Base-by-base conservation (phyloP, 75 land plant species). In the Cryptomeria japonica region DNA sequence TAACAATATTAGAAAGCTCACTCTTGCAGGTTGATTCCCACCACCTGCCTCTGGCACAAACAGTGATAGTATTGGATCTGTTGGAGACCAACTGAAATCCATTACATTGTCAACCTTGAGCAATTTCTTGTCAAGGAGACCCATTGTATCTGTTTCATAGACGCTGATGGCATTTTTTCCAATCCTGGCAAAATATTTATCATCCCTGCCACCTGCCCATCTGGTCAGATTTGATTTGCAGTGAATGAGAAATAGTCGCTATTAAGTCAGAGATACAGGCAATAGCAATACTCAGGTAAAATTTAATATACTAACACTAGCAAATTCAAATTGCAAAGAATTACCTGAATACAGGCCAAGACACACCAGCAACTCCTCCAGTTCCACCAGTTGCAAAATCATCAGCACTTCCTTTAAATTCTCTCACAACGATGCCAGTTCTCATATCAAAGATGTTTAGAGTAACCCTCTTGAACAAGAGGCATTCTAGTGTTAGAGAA, bases 11-110 rank as follows among this genome's bases (percentile, higher is more conserved):
- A 44, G n/a, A 34, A 38, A 13, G 86, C 96, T 90, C 89, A 96
- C 98, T 93, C 95, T 97, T 32, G 99, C 99, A 93, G 98, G 99
- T 86, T 97, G 99, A 83, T 97, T 97, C 18, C 99, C 99, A 86
- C 99, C 97, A 87, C 96, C 95, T n/a, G 93, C 91, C 87, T 97
- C 99, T 51, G 99, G 99, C 89, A 95, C 99, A 96, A 93, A 97
- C 49, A 94, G 90, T 1, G 99, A 93, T 53, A 97, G 88, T 42
- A 97, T 94, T 5, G 99, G 96, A 89, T 97, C 99, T n/a, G 95
- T 93, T 18, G 98, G 99, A 39, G 99, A 98, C 99, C 99, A 98
- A 84, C 93, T 88, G 80, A 96, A 98, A 87, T 98, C 99, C 85
- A 96, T 79, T 38, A 97, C 99, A 89, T 95, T 98, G 22, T 97